phyloP scores from a whole-genome alignment of 83 land plant species.

The Isoetes engelmannii region DNA sequence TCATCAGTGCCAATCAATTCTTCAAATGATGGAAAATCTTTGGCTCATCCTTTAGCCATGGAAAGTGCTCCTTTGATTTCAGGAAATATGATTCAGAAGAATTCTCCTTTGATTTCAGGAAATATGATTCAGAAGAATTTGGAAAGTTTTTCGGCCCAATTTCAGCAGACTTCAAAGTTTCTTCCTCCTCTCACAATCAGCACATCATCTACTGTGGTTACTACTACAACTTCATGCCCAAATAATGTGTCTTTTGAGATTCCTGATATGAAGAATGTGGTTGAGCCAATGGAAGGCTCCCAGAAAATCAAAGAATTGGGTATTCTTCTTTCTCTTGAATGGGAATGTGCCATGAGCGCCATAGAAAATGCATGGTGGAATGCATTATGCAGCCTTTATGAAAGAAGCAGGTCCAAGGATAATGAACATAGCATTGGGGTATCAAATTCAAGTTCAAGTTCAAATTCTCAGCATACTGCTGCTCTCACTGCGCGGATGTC shows the following conservation, averaged over 20 bases:
- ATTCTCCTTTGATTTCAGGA: neutral
- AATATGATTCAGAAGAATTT: neutral
- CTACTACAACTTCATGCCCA: neutral
- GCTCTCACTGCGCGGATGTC: neutral
- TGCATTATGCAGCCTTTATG: neutral
- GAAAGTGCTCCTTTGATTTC: neutral
- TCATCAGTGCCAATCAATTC: neutral
- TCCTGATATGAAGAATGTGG: neutral
- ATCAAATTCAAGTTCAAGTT: neutral
- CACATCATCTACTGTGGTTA: slow-evolving; percentile 4
- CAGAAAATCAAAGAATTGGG: neutral
- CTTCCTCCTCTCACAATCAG: neutral
- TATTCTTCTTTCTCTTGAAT: neutral
- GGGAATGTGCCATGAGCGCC: slow-evolving; percentile 11
- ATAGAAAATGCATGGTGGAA: slow-evolving; percentile 7
- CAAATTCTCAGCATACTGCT: too few species aligned
- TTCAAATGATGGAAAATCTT: neutral
- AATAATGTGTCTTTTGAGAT: neutral
- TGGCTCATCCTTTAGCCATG: neutral
- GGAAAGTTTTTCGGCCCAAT: too few species aligned
- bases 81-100: neutral
- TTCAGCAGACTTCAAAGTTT: too few species aligned
- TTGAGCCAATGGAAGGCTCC: neutral
- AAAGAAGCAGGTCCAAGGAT: neutral
- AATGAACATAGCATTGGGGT: neutral